These are phyloP conservation scores for Lachancea lanzarotensis DNA, from an alignment of 805 yeast species.

Conservation along the genomic window DNA sequence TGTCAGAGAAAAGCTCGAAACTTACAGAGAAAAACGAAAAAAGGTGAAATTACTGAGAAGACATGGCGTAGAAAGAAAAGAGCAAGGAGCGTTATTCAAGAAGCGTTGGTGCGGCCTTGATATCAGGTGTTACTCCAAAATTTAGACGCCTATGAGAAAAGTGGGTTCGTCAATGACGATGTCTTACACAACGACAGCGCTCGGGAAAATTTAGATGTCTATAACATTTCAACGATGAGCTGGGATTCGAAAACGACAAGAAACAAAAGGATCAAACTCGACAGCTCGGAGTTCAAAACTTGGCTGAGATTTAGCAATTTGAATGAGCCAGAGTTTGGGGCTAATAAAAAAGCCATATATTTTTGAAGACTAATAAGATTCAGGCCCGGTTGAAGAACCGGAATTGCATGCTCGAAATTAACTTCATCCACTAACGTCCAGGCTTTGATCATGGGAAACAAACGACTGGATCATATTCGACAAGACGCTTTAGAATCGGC, in stretches of 20 bases:
- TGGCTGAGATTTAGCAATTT: background rate
- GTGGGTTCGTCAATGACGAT: background rate
- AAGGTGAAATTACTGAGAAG: no score
- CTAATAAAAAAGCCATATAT: background rate
- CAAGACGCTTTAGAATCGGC: constrained; percentile 53
- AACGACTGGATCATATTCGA: constrained; percentile 34
- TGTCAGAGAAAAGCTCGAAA: background rate
- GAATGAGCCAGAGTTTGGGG: background rate
- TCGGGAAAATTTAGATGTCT: background rate
- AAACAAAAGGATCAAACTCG: no score
- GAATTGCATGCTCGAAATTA: background rate
- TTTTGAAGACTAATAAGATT: background rate
- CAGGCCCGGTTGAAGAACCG: background rate
- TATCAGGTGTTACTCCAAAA: no score
- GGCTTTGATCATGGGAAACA: constrained; percentile 19
- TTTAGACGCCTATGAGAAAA: no score
- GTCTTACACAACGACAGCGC: background rate
- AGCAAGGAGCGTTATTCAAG: no score
- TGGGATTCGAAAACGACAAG: no score
- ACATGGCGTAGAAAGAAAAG: no score
- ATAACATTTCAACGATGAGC: background rate
- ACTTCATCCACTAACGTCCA: background rate
- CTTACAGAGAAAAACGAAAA: no score
- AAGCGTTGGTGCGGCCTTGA: no score
- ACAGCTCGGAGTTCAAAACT: background rate